These are phyloP conservation scores for Nakazawaea wickerhamii DNA, from an alignment of 805 yeast species.

Conservation along the genomic window DNA sequence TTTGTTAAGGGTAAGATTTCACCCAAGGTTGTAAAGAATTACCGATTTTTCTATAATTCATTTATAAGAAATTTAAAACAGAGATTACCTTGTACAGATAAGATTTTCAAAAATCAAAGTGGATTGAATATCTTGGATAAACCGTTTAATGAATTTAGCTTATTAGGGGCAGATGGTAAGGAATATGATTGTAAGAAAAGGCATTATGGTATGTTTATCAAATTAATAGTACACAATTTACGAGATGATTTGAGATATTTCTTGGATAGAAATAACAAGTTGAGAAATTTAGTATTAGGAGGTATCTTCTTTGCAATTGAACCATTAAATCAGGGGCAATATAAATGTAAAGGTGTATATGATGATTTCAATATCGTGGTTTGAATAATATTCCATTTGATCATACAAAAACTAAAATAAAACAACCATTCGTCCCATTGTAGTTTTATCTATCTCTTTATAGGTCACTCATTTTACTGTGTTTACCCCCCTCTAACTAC, in stretches of 20 bases:
- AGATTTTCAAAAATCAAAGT: slow-evolving; percentile 19
- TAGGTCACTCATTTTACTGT: too few species aligned
- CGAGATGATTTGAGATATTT: slow-evolving; percentile 18
- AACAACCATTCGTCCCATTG: neutral
- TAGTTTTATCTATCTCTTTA: neutral
- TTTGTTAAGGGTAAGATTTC: neutral
- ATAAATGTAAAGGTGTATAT: slow-evolving; percentile 15
- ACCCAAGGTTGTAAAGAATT: slow-evolving; percentile 1
- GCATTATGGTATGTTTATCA: slow-evolving; percentile 13
- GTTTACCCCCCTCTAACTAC: too few species aligned
- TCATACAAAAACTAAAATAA: too few species aligned
- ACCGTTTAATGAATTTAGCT: slow-evolving; percentile 18
- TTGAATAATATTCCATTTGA: neutral
- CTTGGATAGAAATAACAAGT: slow-evolving; percentile 10
- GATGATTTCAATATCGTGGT: slow-evolving; percentile 17
- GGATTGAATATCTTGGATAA: slow-evolving; percentile 19
- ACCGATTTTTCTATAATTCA: slow-evolving; percentile 18
- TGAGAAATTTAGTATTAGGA: slow-evolving; percentile 21
- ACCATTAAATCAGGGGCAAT: neutral
- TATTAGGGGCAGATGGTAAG: slow-evolving; percentile 15
- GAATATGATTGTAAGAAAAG: slow-evolving; percentile 15
- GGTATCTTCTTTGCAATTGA: slow-evolving; percentile 17
- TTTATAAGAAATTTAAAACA: slow-evolving; percentile 20
- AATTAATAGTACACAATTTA: slow-evolving; percentile 21
- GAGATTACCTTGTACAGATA: slow-evolving; percentile 19